Conservation (phyloP, 805 yeast species). For the Wickerhamiella shivajii region DNA sequence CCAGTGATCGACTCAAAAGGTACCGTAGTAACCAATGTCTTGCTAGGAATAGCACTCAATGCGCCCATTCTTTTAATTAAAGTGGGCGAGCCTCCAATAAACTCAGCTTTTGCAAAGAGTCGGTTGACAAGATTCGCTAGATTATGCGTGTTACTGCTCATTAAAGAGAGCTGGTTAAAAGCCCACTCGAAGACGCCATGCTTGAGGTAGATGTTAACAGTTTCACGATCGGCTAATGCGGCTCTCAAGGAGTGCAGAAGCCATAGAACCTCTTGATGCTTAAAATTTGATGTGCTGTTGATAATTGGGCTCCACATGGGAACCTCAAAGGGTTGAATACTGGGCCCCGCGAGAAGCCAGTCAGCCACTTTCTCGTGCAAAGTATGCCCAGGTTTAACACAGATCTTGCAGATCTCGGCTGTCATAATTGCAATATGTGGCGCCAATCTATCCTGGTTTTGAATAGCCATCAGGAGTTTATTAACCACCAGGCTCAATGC, state of each 20-base stretch:
- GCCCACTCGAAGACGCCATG: slow-evolving; percentile 56
- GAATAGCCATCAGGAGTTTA: slow-evolving; percentile 9
- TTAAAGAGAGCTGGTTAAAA: slow-evolving; percentile 27
- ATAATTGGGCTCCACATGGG: slow-evolving; percentile 26
- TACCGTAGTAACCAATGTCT: neutral
- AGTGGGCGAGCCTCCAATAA: slow-evolving; percentile 11
- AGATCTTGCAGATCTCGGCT: slow-evolving; percentile 40
- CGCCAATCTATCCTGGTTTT: slow-evolving; percentile 19
- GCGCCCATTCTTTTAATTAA: slow-evolving; percentile 13
- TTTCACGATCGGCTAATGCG: slow-evolving; percentile 36
- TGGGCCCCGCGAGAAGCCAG: slow-evolving; percentile 47
- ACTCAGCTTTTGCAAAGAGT: slow-evolving; percentile 13
- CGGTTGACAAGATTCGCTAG: slow-evolving; percentile 9
- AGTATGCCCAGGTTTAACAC: slow-evolving; percentile 56
- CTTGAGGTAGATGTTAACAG: slow-evolving; percentile 38
- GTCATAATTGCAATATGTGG: slow-evolving; percentile 41
- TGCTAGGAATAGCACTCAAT: slow-evolving; percentile 5
- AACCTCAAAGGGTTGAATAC: slow-evolving; percentile 28
- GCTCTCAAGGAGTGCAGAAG: slow-evolving; percentile 34
- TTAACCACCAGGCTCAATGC: slow-evolving; percentile 14
- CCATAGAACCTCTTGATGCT: slow-evolving; percentile 53
- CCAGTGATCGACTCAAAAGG: slow-evolving; percentile 1
- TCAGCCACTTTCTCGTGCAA: slow-evolving; percentile 57
- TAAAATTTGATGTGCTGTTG: slow-evolving; percentile 21
- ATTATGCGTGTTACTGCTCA: slow-evolving; percentile 8